These are phyloP conservation scores for Vachellia collinsii DNA, from an alignment of 306 rosid genomes.

Conservation along the genomic window DNA sequence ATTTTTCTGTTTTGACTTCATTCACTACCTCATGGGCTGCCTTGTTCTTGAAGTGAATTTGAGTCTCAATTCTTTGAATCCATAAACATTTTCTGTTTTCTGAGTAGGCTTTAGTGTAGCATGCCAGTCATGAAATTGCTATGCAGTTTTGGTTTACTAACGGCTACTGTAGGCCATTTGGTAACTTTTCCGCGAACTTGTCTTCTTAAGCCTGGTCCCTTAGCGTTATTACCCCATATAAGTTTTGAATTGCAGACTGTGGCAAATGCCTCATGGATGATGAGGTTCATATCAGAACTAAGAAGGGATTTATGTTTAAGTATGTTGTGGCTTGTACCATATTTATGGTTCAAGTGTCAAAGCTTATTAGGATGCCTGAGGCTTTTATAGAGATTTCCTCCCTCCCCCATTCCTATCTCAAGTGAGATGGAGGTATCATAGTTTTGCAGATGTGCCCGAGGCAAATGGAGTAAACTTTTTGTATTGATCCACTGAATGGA, in stretches of 20 bases:
- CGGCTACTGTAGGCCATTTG: not conserved
- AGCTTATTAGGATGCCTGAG: not conserved
- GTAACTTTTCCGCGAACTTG: not conserved
- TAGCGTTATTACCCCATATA: not conserved
- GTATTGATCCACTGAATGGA: not conserved
- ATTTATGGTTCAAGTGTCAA: conserved; percentile 1
- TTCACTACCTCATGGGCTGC: not conserved
- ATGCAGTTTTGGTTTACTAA: not conserved
- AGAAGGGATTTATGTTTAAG: not conserved
- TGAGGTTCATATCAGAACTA: not conserved
- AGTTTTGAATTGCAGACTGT: not conserved
- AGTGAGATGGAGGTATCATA: not conserved
- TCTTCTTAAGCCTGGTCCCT: not conserved
- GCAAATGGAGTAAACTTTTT: not conserved
- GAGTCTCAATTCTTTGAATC: not conserved
- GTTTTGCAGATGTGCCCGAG: conserved; percentile 13
- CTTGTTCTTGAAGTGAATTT: not conserved
- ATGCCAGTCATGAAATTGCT: not conserved
- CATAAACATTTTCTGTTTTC: not conserved
- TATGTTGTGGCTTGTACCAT: not conserved
- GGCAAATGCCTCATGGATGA: not conserved
- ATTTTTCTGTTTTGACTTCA: not conserved
- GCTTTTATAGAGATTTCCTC: not conserved
- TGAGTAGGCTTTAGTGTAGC: not conserved
- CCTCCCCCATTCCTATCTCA: not conserved